Evolutionary conservation across 2,329 filamentous ascomycete genomes (phyloP).

Genomic region (Cladosporium sp.): DNA sequence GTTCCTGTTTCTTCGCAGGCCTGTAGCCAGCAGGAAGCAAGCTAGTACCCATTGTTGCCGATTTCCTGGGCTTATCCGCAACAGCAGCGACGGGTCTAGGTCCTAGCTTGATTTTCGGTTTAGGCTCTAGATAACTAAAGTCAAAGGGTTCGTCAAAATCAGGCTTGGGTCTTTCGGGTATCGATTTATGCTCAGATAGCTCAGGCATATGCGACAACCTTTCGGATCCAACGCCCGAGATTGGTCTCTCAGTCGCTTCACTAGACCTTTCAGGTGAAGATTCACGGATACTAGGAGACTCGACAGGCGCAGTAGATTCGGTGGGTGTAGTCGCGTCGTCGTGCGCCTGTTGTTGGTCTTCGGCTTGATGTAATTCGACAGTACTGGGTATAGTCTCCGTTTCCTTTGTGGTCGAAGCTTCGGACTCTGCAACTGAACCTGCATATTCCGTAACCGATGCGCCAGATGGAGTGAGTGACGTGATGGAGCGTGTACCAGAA

Average conservation of each 20-base stretch:
- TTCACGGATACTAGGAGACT: constrained; percentile 5
- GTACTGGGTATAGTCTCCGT: constrained; percentile 14
- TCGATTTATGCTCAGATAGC: not conserved
- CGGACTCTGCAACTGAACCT: constrained; percentile 13
- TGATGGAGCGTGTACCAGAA: constrained; percentile 22
- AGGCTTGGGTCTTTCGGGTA: constrained; percentile 33
- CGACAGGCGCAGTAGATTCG: not conserved
- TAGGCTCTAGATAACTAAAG: constrained; percentile 46
- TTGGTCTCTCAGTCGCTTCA: not conserved
- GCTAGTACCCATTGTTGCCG: constrained; percentile 40
- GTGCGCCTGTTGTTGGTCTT: constrained; percentile 13
- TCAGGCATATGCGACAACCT: not conserved
- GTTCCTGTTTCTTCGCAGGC: constrained; percentile 27
- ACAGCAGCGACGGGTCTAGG: constrained; percentile 49
- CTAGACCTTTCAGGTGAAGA: not conserved
- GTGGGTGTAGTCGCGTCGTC: not conserved
- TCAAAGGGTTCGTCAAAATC: constrained; percentile 36
- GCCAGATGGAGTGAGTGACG: constrained; percentile 20
- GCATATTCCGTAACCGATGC: constrained; percentile 17
- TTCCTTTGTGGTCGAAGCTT: constrained; percentile 14
- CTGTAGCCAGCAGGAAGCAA: constrained; percentile 26
- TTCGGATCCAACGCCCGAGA: not conserved
- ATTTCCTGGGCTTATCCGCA: constrained; percentile 4
- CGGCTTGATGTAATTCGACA: not conserved
- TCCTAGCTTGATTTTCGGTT: constrained; percentile 82